phyloP scores from a whole-genome alignment of 306 rosid species.

The Fagus crenata region DNA sequence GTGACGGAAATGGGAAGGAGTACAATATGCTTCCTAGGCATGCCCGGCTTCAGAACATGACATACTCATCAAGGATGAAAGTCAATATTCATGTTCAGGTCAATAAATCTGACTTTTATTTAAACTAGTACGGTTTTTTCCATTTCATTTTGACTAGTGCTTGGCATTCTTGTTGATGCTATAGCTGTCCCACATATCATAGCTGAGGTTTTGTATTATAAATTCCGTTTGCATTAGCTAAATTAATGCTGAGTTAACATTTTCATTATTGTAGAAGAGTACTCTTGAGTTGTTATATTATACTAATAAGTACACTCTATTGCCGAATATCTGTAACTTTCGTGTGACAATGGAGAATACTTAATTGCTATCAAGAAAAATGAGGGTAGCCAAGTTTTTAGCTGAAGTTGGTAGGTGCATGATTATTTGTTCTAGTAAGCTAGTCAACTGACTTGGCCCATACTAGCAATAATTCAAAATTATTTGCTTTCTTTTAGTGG shows the following conservation, averaged over 20 bases:
- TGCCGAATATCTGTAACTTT: neutral
- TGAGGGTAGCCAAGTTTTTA: neutral
- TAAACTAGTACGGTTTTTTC: neutral
- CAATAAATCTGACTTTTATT: neutral
- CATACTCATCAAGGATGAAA: conserved; percentile 71
- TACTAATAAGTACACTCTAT: neutral
- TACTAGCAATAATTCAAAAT: neutral
- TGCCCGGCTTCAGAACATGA: conserved; percentile 94
- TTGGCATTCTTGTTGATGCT: neutral
- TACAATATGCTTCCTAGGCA: conserved; percentile 79
- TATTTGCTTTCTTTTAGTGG: too few relatives aligned
- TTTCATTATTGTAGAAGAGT: neutral
- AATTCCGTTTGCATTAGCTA: neutral
- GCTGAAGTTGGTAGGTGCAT: neutral
- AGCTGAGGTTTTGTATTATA: neutral
- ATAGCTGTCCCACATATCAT: neutral
- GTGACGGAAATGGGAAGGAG: conserved; percentile 54
- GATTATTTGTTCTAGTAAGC: neutral
- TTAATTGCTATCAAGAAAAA: neutral
- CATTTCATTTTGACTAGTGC: neutral
- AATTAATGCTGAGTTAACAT: neutral
- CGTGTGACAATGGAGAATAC: neutral
- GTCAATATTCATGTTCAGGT: conserved; percentile 63
- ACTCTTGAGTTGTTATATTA: neutral
- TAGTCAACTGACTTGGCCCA: neutral